Evolutionary conservation across 345 rosid genomes (phyloP).

Genomic region (Barbarea vulgaris): DNA sequence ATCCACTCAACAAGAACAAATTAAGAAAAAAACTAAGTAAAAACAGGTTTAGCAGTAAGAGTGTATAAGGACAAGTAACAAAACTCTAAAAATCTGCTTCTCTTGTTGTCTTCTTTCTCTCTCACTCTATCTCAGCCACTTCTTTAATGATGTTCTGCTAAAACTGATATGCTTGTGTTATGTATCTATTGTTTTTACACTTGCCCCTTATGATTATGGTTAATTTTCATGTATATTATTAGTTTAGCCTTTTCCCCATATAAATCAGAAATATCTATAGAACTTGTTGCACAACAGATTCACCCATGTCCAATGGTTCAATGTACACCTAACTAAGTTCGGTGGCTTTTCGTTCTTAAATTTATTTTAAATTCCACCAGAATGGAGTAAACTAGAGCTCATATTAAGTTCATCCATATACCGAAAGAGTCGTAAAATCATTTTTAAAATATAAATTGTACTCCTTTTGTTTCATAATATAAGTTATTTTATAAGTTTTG

Average conservation of each 20-base stretch:
- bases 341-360: too few relatives aligned
- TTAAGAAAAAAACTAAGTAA: background rate
- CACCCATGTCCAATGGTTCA: too few relatives aligned
- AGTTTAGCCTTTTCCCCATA: background rate
- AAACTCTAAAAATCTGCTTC: slow-evolving; percentile 34
- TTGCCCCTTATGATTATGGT: slow-evolving; percentile 1
- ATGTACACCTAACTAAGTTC: too few relatives aligned
- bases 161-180: slow-evolving; percentile 25
- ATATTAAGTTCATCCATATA: too few relatives aligned
- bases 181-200: slow-evolving; percentile 30
- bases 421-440: too few relatives aligned
- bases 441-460: too few relatives aligned
- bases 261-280: background rate
- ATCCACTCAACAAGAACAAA: slow-evolving; percentile 2
- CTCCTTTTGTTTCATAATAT: too few relatives aligned
- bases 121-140: slow-evolving; percentile 17
- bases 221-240: background rate
- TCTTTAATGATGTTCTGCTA: slow-evolving; percentile 9
- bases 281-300: background rate
- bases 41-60: slow-evolving; percentile 27
- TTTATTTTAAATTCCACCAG: too few relatives aligned
- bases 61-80: slow-evolving; percentile 30
- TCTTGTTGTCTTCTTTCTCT: slow-evolving; percentile 36
- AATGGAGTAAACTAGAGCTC: too few relatives aligned
- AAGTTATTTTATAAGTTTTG: too few relatives aligned